These are phyloP conservation scores for Cadophora sp. DNA, from an alignment of 2,329 filamentous ascomycete species.

Conservation along the genomic window DNA sequence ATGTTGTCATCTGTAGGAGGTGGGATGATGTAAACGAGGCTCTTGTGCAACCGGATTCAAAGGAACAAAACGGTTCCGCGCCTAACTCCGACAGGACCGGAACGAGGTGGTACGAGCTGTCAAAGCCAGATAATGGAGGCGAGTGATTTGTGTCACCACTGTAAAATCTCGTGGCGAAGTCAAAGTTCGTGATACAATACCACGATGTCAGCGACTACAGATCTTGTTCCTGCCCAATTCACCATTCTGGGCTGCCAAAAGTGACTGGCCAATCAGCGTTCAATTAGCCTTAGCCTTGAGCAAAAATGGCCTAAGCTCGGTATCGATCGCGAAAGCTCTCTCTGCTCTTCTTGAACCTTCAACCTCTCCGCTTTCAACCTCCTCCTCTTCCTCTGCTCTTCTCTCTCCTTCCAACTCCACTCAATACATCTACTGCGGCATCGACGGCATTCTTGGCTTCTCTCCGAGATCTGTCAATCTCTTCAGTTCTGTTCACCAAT, in stretches of 20 bases:
- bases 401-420: slow-evolving; percentile 12
- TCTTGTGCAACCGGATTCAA: neutral
- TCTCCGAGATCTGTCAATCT: slow-evolving; percentile 22
- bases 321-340: slow-evolving; percentile 5
- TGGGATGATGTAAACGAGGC: slow-evolving; percentile 7
- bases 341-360: slow-evolving; percentile 8
- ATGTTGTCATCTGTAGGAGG: slow-evolving; percentile 34
- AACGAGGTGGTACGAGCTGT: slow-evolving; percentile 6
- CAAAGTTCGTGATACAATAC: slow-evolving; percentile 10
- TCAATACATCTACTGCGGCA: slow-evolving; percentile 17
- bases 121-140: neutral
- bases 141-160: neutral
- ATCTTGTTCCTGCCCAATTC: slow-evolving; percentile 14
- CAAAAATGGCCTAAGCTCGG: slow-evolving; percentile 16
- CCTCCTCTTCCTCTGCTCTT: slow-evolving; percentile 14
- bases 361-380: slow-evolving; percentile 18
- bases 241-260: neutral
- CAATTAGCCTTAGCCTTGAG: slow-evolving; percentile 17
- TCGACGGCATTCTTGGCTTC: slow-evolving; percentile 23
- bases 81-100: neutral
- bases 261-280: slow-evolving; percentile 15
- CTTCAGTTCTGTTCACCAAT: slow-evolving; percentile 19
- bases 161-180: slow-evolving; percentile 20
- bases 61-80: neutral
- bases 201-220: slow-evolving; percentile 3